These are phyloP conservation scores for Boletus rex-veris DNA, from an alignment of 768 basidiomycete genomes.

Conservation along the genomic window DNA sequence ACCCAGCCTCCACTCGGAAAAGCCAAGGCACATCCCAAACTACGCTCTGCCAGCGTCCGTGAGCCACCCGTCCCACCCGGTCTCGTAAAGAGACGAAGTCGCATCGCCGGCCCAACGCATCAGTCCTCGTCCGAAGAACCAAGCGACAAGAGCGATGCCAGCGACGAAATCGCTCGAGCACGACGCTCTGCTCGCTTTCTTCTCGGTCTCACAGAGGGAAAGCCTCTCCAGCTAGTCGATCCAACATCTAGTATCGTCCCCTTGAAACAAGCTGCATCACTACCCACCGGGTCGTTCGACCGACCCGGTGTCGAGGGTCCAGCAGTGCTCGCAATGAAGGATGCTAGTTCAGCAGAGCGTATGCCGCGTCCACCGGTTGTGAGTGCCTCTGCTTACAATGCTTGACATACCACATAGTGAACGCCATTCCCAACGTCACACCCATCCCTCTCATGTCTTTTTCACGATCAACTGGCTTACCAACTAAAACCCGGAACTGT, in stretches of 20 bases:
- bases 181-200: constrained; percentile 7
- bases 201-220: constrained; percentile 1
- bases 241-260: neutral
- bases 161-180: constrained; percentile 16
- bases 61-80: constrained; percentile 33
- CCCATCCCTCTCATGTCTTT: constrained; percentile 9
- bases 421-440: constrained; percentile 3
- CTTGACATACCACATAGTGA: constrained; percentile 11
- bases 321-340: neutral
- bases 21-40: constrained; percentile 29
- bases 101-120: constrained; percentile 20
- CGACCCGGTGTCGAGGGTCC: neutral
- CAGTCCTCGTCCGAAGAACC: constrained; percentile 29
- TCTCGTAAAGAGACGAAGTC: constrained; percentile 28
- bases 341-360: constrained; percentile 7
- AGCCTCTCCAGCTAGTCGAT: neutral
- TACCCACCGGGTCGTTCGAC: constrained; percentile 7
- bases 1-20: constrained; percentile 26
- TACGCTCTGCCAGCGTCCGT: constrained; percentile 25
- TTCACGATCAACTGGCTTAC: constrained; percentile 18
- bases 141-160: constrained; percentile 26
- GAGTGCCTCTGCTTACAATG: constrained; percentile 24
- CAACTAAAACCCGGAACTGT: constrained; percentile 16
- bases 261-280: constrained; percentile 8
- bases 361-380: constrained; percentile 19